Base-by-base conservation (phyloP, 75 land plant genomes). In the Larix kaempferi region DNA sequence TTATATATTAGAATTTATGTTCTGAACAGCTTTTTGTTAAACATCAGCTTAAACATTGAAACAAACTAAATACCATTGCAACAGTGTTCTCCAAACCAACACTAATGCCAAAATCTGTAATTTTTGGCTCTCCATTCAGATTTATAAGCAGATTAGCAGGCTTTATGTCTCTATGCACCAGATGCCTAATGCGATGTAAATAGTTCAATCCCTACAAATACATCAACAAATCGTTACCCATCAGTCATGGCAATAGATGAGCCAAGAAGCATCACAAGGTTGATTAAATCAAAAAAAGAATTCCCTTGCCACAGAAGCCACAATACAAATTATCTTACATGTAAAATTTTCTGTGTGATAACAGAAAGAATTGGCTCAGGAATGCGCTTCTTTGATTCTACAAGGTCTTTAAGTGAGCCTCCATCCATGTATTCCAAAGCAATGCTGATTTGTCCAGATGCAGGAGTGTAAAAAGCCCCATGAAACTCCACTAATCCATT, bases 91-190 rank as follows among this genome's bases (percentile, higher is more conserved):
- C 98, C 56, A 97, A 82, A 39, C 98, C 99, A 72, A 98, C 95
- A 83, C 99, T 97, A 71, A 97, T 94, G 54, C 99, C 99, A 86
- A 97, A 97, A 86, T 97, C 99, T 27, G 99, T 94, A 41, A 97
- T 97, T 78, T 97, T 97, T 15, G 99, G 90, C 80, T 97, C 98
- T 22, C 99, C 99, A 57, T 91, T 95, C 6, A 97, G 91, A 84
- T 97, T 97, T 67, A 97, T 89, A 54, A 97, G 95, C 80, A 97
- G 83, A 84, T 97, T 97, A 71, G 99, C 99, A 10, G 99, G 99
- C 80, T 97, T 97, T 63, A 96, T 96, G 60, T 96, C 99, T 82
- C 99, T 90, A 78, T 94, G 98, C 62, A 96, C 99, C 27, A 96
- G 80, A 88, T 91, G 95, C 71, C 93, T 82, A 71, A 86, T 93